A percentile compares a stretch with the other conserved stretches of the same genome.
These are phyloP conservation scores for Termitomyces heimii DNA, from an alignment of 768 basidiomycete species.

Conservation along the genomic window DNA sequence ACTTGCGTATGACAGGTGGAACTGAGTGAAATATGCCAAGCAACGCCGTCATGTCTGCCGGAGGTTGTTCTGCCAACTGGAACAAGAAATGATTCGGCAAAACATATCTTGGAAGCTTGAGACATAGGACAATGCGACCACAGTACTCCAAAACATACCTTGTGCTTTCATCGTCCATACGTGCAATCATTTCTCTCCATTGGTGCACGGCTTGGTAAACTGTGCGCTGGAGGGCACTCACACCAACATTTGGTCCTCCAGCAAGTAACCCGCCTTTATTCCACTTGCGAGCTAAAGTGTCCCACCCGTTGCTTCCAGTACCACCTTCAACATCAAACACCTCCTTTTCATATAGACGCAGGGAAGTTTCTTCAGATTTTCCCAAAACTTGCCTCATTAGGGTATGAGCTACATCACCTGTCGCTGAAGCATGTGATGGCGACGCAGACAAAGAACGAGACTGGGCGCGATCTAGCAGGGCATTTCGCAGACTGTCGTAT, in stretches of 20 bases:
- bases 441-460: conserved; percentile 22
- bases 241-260: conserved; percentile 26
- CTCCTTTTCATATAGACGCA: conserved; percentile 66
- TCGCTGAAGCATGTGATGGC: conserved; percentile 16
- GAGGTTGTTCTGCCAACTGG: conserved; percentile 63
- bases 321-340: conserved; percentile 63
- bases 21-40: conserved; percentile 53
- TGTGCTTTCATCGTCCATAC: conserved; percentile 83
- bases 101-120: conserved; percentile 46
- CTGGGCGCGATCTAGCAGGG: conserved; percentile 68
- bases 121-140: background rate
- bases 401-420: conserved; percentile 22
- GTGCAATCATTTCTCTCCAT: conserved; percentile 78
- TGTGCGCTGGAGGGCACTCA: conserved; percentile 41
- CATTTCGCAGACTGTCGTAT: conserved; percentile 86
- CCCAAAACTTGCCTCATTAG: conserved; percentile 61
- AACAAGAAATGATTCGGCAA: conserved; percentile 73
- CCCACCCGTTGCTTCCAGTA: conserved; percentile 69
- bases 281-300: conserved; percentile 74
- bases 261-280: conserved; percentile 55
- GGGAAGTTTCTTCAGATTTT: conserved; percentile 71
- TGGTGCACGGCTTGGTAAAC: conserved; percentile 70
- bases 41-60: conserved; percentile 58
- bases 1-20: conserved; percentile 57
- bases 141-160: conserved; percentile 34